Evolutionary conservation across 345 rosid species (phyloP).

Genomic region (Kernera saxatilis): DNA sequence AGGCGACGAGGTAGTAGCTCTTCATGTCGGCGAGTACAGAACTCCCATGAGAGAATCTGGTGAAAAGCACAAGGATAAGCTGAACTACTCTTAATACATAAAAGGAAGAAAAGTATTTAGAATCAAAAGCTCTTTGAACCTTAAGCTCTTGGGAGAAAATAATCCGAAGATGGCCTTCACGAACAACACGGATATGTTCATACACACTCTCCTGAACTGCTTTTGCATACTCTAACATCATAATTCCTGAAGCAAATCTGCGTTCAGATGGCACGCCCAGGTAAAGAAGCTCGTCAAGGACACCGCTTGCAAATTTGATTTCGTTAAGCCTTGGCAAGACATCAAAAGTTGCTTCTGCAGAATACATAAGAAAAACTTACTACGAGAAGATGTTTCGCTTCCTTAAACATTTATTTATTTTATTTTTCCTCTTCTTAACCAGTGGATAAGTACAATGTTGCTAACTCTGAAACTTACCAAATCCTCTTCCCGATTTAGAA

Average conservation of each 20-base stretch:
- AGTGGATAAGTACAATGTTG: not conserved
- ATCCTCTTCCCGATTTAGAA: slow-evolving; percentile 94
- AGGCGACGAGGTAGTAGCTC: slow-evolving; percentile 93
- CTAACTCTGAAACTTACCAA: slow-evolving; percentile 54
- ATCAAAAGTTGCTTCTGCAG: slow-evolving; percentile 94
- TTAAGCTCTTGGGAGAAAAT: slow-evolving; percentile 83
- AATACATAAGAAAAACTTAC: not conserved
- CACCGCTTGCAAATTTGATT: slow-evolving; percentile 95
- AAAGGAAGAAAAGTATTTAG: not conserved
- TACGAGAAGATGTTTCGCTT: not conserved
- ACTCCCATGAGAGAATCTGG: slow-evolving; percentile 97
- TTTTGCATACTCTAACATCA: slow-evolving; percentile 83
- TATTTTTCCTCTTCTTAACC: not conserved
- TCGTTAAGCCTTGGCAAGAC: slow-evolving; percentile 92
- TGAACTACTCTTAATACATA: not conserved
- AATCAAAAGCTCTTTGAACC: slow-evolving; percentile 39
- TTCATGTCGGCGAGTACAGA: slow-evolving; percentile 90
- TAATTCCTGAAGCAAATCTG: slow-evolving; percentile 68
- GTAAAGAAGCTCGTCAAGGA: slow-evolving; percentile 89
- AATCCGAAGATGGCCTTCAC: slow-evolving; percentile 94
- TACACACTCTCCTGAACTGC: slow-evolving; percentile 96
- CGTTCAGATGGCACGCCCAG: slow-evolving; percentile 80
- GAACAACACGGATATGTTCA: slow-evolving; percentile 96
- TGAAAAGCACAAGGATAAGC: slow-evolving; percentile 8
- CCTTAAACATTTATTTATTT: not conserved